Conservation (phyloP, 1,284 basidiomycete species). For the Sanghuangporus weigelae region DNA sequence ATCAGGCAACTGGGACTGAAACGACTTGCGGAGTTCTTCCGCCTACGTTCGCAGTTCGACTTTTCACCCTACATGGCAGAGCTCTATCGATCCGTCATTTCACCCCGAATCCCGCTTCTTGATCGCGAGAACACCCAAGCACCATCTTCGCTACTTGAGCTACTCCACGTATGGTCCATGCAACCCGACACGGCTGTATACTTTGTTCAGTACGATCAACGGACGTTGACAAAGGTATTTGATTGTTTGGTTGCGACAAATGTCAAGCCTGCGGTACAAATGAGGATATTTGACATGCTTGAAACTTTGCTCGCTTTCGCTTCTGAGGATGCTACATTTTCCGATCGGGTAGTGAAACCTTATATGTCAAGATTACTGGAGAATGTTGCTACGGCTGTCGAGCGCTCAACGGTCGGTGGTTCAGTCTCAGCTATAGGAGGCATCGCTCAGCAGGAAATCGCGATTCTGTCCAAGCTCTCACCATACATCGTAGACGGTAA, state of each 20-base stretch:
- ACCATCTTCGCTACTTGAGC: conserved; percentile 84
- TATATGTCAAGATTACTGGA: conserved; percentile 74
- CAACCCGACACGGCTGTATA: conserved; percentile 53
- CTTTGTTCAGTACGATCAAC: conserved; percentile 67
- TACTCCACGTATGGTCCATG: conserved; percentile 79
- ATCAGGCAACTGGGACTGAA: conserved; percentile 84
- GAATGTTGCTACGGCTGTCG: conserved; percentile 70
- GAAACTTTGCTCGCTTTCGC: conserved; percentile 67
- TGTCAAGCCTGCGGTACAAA: conserved; percentile 84
- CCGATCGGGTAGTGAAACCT: conserved; percentile 62
- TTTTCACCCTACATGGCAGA: conserved; percentile 67
- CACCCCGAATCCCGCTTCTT: conserved; percentile 74
- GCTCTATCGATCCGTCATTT: conserved; percentile 72
- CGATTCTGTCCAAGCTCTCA: conserved; percentile 77
- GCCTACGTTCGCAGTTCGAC: conserved; percentile 64
- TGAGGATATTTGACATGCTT: conserved; percentile 82
- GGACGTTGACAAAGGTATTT: conserved; percentile 74
- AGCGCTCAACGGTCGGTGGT: conserved; percentile 41
- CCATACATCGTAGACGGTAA: conserved; percentile 64
- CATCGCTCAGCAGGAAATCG: conserved; percentile 78
- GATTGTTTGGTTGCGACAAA: conserved; percentile 77
- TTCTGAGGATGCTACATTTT: conserved; percentile 43
- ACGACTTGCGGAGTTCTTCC: conserved; percentile 87
- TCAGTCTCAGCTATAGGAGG: conserved; percentile 35
- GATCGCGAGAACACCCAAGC: conserved; percentile 89